Evolutionary conservation across 345 rosid genomes (phyloP).

Genomic region (Eucalyptus sp.): DNA sequence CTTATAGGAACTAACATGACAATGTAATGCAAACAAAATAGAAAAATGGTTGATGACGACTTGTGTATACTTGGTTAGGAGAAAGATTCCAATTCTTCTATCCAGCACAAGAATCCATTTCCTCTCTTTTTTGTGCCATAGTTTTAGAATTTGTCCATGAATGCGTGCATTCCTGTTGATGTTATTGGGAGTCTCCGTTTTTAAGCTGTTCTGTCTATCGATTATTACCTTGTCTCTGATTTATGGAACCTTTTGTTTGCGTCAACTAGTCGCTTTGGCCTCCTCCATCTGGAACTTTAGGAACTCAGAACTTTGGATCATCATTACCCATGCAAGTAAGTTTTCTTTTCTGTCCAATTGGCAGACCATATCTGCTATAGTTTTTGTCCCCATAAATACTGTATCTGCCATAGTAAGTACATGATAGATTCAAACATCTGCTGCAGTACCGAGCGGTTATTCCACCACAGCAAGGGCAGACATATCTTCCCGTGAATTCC

Average conservation of each 20-base stretch:
- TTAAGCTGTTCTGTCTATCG: background rate
- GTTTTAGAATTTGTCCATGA: background rate
- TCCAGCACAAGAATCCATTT: background rate
- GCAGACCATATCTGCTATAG: background rate
- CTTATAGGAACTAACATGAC: background rate
- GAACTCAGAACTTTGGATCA: slow-evolving; percentile 13
- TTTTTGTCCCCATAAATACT: background rate
- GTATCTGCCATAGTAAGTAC: background rate
- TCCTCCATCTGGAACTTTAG: slow-evolving; percentile 19
- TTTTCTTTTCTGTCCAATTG: background rate
- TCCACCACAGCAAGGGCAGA: slow-evolving; percentile 58
- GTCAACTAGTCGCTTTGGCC: slow-evolving; percentile 17
- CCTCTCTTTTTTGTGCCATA: background rate
- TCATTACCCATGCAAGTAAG: slow-evolving; percentile 5
- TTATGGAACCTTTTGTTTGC: background rate
- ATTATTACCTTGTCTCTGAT: background rate
- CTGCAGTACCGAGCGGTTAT: slow-evolving; percentile 63
- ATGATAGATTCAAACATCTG: background rate
- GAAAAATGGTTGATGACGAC: background rate
- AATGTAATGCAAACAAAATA: background rate
- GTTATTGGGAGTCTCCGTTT: background rate
- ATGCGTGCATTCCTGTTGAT: background rate
- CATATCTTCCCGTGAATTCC: slow-evolving; percentile 40
- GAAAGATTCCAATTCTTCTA: background rate
- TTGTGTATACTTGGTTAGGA: background rate